Conservation (phyloP, 2,329 filamentous ascomycete genomes). For the Fusarium luffae region DNA sequence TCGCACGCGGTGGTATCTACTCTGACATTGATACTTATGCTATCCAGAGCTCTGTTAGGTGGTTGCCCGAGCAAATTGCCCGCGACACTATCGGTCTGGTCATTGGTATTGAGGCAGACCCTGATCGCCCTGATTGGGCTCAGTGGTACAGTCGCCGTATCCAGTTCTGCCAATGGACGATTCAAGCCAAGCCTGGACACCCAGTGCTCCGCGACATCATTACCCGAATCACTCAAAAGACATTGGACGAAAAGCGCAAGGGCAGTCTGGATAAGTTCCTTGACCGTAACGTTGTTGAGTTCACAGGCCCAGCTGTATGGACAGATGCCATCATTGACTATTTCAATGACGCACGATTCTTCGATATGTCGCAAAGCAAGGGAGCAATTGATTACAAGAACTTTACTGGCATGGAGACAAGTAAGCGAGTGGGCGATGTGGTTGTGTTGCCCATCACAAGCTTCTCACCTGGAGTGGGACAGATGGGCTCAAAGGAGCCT, state of each 20-base stretch:
- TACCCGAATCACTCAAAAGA: constrained; percentile 83
- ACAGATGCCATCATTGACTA: constrained; percentile 92
- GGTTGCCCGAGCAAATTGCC: constrained; percentile 84
- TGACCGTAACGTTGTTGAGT: constrained; percentile 86
- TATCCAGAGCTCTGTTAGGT: constrained; percentile 83
- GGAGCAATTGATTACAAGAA: constrained; percentile 85
- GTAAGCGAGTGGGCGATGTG: constrained; percentile 92
- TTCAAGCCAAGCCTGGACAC: constrained; percentile 94
- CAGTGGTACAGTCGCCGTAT: constrained; percentile 97
- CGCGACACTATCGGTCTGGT: constrained; percentile 84
- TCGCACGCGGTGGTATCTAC: constrained; percentile 75
- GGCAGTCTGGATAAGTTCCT: constrained; percentile 70
- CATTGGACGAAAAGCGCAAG: constrained; percentile 75
- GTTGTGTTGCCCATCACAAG: constrained; percentile 95
- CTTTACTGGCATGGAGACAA: constrained; percentile 85
- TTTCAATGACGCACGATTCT: constrained; percentile 91
- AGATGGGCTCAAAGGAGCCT: constrained; percentile 89
- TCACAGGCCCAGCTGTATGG: constrained; percentile 94
- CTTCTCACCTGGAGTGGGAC: constrained; percentile 93
- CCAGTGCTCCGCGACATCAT: constrained; percentile 91
- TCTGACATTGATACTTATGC: constrained; percentile 92
- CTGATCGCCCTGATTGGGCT: constrained; percentile 90
- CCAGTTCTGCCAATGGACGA: constrained; percentile 99
- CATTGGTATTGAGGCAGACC: constrained; percentile 95
- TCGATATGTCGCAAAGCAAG: constrained; percentile 77